Base-by-base conservation (phyloP, 441 rosid genomes). In the Gossypium davidsonii region DNA sequence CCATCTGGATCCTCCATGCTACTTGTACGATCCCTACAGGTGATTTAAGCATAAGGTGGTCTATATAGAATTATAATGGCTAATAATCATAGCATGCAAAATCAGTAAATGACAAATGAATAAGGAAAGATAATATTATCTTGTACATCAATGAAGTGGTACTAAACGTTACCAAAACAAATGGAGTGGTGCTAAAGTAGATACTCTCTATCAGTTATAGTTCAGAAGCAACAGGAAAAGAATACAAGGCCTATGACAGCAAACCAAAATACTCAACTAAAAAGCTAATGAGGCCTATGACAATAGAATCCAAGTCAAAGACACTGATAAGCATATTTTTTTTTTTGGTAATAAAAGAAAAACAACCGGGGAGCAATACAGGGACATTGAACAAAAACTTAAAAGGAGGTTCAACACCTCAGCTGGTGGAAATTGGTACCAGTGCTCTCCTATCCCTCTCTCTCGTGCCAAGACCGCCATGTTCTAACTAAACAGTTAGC, bases 1-100 rank as follows among this genome's bases (percentile, higher is more conserved):
- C 99, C 99, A 83, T 96, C 99, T 73, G 97, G 93, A 87, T 94
- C 99, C 87, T 96, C 99, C 98, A 96, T 89, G 89, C 94, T 94
- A 77, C 83, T 90, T 64, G 86, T 83, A 12, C 99, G 97, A 34
- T 94, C 99, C 83, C 99, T 96, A 89, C 71, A 83, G 71, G 81
- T 70, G 70, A 80, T 75, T 52, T n/a, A 74, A 28, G 61, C 62
- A 80, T 37, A 64, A 79, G 77, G 77, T 53, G 55, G 70, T 26
- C 71, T 39, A 12, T 58, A 20, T 48, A 55, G 39, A 66, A 77
- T 69, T 70, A 55, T 26, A 65, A 67, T 63, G 34, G 69, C 56
- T 56, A 17, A 55, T 34, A 53, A 73, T 9, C n/a, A 25, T 31
- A 26, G 57, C 25, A 31, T 52, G 48, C 28, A 52, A 57, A 72